Evolutionary conservation across 768 basidiomycete species (phyloP).

Genomic region (Termitomyces sp.): DNA sequence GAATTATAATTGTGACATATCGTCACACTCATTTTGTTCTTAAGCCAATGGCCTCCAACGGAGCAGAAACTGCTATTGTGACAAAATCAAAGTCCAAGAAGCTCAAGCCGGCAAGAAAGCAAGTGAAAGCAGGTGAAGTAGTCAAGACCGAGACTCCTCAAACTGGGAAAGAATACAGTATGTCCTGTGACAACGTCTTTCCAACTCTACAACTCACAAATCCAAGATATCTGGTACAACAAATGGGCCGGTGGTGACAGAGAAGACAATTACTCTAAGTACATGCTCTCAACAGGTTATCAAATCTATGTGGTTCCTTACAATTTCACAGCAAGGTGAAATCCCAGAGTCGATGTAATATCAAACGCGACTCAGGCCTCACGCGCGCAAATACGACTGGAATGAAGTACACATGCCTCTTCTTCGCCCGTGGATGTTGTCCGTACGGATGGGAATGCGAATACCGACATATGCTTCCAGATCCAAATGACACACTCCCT

Average conservation of each 20-base stretch:
- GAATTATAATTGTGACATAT: not conserved
- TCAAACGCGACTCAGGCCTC: slow-evolving; percentile 85
- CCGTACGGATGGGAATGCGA: slow-evolving; percentile 99
- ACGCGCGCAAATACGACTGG: slow-evolving; percentile 94
- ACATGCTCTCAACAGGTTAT: slow-evolving; percentile 21
- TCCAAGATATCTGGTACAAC: slow-evolving; percentile 93
- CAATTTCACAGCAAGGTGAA: slow-evolving; percentile 71
- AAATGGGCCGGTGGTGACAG: slow-evolving; percentile 99
- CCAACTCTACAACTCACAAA: slow-evolving; percentile 5
- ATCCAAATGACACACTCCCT: slow-evolving; percentile 60
- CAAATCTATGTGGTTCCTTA: not conserved
- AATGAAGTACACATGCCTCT: slow-evolving; percentile 90
- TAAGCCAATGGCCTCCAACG: slow-evolving; percentile 27
- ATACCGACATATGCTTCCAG: slow-evolving; percentile 87
- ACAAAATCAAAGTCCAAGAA: slow-evolving; percentile 42
- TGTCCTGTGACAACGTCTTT: slow-evolving; percentile 23
- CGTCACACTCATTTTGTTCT: not conserved
- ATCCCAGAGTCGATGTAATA: slow-evolving; percentile 87
- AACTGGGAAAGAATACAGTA: slow-evolving; percentile 96
- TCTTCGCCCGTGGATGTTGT: slow-evolving; percentile 95
- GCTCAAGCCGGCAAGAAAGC: slow-evolving; percentile 87
- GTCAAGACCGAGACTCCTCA: slow-evolving; percentile 86
- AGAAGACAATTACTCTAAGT: slow-evolving; percentile 96
- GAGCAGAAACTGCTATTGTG: slow-evolving; percentile 15
- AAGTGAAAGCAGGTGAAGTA: slow-evolving; percentile 87